Base-by-base conservation (phyloP, 2,329 filamentous ascomycete genomes). In the Trichoderma asperellum region DNA sequence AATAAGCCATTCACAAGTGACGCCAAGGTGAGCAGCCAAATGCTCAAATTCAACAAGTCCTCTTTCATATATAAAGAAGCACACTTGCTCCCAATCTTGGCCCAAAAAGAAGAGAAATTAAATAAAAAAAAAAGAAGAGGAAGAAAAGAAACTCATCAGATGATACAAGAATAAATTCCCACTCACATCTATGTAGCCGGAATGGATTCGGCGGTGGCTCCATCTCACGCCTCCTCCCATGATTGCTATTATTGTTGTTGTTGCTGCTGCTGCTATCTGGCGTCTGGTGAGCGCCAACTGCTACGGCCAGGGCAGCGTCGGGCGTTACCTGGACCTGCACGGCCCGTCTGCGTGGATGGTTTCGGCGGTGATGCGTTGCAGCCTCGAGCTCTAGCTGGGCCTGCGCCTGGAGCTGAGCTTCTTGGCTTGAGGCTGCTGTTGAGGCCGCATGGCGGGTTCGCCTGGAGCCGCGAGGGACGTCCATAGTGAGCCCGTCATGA, bases 131-230 rank as follows among this genome's bases (percentile, higher is more conserved):
- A 60, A 43, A 43, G n/a, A n/a, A 43, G 7, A 16, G 18, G 18
- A 24, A 60, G 24, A 21, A 60, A 43, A 60, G 34, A 16, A 18
- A 27, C 18, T 18, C 34, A 40, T 69, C 35, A 34, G 35, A 65
- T 64, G 59, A 52, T 18, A 59, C 24, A 62, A 27, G 62, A 8
- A 29, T 32, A 47, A 35, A 27, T 7, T 32, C 27, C 14, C 43
- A 35, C 79, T 79, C 69, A 81, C 79, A 76, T 72, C 78, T 75
- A 63, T 80, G 78, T 2, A 80, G 73, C 21, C 79, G 78, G 70
- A 81, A 81, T 0, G 79, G 79, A 74, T 81, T 78, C 49, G 77
- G 77, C 27, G 78, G 78, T 53, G 69, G 65, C 10, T 47, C 69
- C 37, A 47, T 49, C 37, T 43, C 61, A 21, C 37, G 52, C 40